Percentiles rank a stretch among this genome's conserved stretches.
Conservation (phyloP, 108 stramenopile genomes). For the Aurantiochytrium sp. region DNA sequence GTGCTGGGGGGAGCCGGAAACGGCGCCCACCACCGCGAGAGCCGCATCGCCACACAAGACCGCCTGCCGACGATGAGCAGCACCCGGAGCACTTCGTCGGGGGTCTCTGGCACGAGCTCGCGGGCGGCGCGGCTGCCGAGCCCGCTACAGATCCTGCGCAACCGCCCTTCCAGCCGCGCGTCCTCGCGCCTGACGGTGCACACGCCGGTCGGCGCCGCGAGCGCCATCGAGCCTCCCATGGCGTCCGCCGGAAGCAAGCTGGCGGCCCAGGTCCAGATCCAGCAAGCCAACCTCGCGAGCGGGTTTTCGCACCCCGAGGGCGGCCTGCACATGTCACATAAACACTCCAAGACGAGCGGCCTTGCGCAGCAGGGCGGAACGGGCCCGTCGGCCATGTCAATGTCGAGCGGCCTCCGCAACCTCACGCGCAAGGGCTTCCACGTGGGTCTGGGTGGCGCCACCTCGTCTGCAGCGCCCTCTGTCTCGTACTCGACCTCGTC, state of each 20-base stretch:
- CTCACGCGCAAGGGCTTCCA: not conserved
- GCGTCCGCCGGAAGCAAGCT: not conserved
- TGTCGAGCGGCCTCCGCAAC: not conserved
- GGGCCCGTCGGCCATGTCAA: not conserved
- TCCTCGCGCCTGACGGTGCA: not conserved
- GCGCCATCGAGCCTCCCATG: not conserved
- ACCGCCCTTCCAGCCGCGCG: not conserved
- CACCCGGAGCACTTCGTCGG: not conserved
- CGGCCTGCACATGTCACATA: not conserved
- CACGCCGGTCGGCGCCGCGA: not conserved
- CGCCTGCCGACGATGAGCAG: not conserved
- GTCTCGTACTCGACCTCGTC: conserved; percentile 23
- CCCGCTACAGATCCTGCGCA: not conserved
- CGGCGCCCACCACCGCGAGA: not conserved
- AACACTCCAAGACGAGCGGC: not conserved
- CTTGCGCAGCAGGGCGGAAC: not conserved
- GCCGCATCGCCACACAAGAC: not conserved
- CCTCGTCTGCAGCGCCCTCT: not conserved
- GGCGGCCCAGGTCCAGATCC: not conserved
- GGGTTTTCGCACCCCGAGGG: not conserved
- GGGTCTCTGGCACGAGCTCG: not conserved
- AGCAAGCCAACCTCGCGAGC: not conserved
- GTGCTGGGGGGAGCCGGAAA: not conserved
- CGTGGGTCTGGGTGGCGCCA: not conserved
- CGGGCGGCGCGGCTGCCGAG: not conserved